These are phyloP conservation scores for Dothideomycetes sp. DNA, from an alignment of 2,329 filamentous ascomycete species.

Conservation along the genomic window DNA sequence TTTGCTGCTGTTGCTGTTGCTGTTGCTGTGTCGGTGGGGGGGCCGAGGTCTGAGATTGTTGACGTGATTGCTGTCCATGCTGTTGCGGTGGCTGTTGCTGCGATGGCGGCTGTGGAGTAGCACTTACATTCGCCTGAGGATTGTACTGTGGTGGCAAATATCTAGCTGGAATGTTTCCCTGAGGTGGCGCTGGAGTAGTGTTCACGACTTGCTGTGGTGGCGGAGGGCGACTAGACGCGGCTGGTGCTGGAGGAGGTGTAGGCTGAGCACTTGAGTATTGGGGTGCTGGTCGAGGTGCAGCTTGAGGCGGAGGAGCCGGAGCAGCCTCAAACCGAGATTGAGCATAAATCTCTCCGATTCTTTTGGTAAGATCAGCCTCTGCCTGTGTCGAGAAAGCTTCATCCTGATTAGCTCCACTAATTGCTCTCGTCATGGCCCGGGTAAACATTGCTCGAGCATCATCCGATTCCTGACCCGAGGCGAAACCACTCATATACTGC, in stretches of 20 bases:
- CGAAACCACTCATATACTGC: conserved; percentile 8
- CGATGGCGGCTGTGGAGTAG: conserved; percentile 1
- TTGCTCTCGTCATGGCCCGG: conserved; percentile 10
- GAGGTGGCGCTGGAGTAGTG: neutral
- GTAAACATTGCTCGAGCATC: conserved; percentile 10
- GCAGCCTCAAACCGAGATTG: conserved; percentile 7
- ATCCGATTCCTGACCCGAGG: conserved; percentile 10
- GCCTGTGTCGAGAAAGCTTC: conserved; percentile 9
- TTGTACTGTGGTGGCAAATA: neutral
- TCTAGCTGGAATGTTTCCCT: neutral
- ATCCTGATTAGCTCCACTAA: conserved; percentile 9
- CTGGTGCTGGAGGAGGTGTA: conserved; percentile 1
- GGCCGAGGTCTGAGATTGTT: neutral
- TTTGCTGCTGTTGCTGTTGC: neutral
- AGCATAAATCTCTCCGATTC: conserved; percentile 9
- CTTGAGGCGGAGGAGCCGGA: conserved; percentile 1
- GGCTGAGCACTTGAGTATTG: conserved; percentile 1
- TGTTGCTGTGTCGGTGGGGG: neutral
- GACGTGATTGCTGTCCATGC: neutral
- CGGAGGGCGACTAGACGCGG: neutral
- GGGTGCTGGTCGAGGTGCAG: neutral
- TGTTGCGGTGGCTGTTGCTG: neutral
- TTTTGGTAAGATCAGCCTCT: conserved; percentile 10
- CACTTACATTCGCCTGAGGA: conserved; percentile 1
- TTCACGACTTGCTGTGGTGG: neutral